Base-by-base conservation (phyloP, 768 basidiomycete species). In the Lenzites betulinus region DNA sequence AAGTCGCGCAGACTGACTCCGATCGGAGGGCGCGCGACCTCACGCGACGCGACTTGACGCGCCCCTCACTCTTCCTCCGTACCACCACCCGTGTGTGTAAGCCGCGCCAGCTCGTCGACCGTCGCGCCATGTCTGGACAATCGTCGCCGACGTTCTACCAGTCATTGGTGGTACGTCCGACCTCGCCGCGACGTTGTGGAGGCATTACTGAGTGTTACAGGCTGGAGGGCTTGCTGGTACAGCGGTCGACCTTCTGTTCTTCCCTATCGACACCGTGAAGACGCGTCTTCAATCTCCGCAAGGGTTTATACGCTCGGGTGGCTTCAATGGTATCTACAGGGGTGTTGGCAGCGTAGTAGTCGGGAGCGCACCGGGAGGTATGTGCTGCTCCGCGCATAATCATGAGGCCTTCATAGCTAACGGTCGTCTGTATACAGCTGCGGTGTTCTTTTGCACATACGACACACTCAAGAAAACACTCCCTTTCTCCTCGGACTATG, bases 241-340 rank as follows among this genome's bases (percentile, higher is more conserved):
- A 8, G 82, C 93, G 2, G 96, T 98, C 18, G 96, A 99, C 76
- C 82, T 98, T 46, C 82, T 97, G 22, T 95, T 99, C 78, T 99
- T 94, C 73, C 96, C 96, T 1, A 86, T 99, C 58, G 96, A 99
- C 76, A 97, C 96, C 0, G 75, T 98, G 71, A 99, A 99, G 76
- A 98, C 97, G 39, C 88, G 96, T 49, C 81, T 97, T 35, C 96
- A 99, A 69, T 90, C 94, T 7, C 72, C 86, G 2, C 87, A 92
- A 68, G 97, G 96, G 18, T 98, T 99, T 73, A 71, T 84, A 46
- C 77, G 78, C 28, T 88, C 93, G 2, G 96, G 96, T 16, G 97
- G 95, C 0, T 92, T 98, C 73, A 84, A 75, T 51, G 95, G 93
- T 9, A 83, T 98, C 7, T 99, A 99, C 76, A 89, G 90, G 66